Evolutionary conservation across 164 flowering plant genomes (phyloP), one percentile per base, ranked within the genome.

Genomic region (Berberis vulgaris): DNA sequence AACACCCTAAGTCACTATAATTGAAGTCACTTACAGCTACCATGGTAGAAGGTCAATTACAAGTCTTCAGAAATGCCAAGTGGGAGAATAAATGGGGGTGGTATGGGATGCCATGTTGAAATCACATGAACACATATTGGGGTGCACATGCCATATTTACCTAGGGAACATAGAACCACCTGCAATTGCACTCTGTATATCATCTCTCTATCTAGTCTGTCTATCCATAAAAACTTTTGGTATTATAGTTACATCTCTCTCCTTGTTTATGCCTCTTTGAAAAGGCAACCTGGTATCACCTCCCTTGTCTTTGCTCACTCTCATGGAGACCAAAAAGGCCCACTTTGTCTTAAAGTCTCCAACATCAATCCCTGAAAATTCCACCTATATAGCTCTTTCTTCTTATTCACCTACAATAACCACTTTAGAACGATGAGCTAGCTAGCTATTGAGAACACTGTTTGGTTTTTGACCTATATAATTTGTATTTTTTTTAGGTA

Each of bases 211-310:
- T 13, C 9, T 7, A 41, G 41, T 7, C 54, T 52, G 4, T 52
- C 54, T 52, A 1, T 52, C 4, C 8, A 6, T 39, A 9, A 59
- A n/a, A 10, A 43, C 47, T 59, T 44, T 11, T 13, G 4, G 46
- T 45, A 45, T 26, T 12, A 10, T 10, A 13, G 47, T 44, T 59
- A n/a, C n/a, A 13, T 1, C 13, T 59, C 1, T 39, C 57, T 54
- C 6, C 41, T 4, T 41, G 41, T 54, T 39, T 38, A 47, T 59
- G 38, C 43, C 61, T 59, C 47, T 59, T 59, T 42, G 61, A 9
- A 42, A 45, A 47, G 43, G 46, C 61, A 59, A 59, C 61, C 61
- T 59, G 61, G 47, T 59, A 59, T 59, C 6, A 59, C 47, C 44
- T 45, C 43, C 46, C 8, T 45, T 59, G 7, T 38, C 49, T 59